Evolutionary conservation across 225 moss, liverwort and hornwort species (phyloP), one percentile per base, ranked within the genome.

Genomic region (Physcomitrium patens): DNA sequence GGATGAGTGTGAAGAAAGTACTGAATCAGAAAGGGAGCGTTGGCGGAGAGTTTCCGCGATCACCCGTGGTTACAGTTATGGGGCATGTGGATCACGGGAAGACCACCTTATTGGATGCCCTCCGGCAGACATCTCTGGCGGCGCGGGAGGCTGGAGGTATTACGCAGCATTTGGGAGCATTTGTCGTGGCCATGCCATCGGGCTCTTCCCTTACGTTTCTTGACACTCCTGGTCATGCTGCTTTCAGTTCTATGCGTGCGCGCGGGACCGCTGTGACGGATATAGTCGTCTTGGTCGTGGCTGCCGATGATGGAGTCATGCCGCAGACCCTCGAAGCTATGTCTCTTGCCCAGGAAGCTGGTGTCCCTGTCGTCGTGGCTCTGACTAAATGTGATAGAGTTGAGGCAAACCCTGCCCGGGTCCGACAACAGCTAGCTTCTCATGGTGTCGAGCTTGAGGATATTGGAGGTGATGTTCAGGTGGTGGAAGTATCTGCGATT

Each of bases 11-110:
- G 70, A 88, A 80, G 73, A 85, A 88, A 67, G 51, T 88, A 76
- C 60, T 61, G 63, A 77, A 75, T 31, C 69, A 77, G 70, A 71
- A 37, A 49, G 47, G 26, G 20, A 78, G 70, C 28, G 72, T 65
- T 13, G 74, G 71, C 61, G 84, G 86, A 69, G 84, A 85, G 65
- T 65, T 86, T 66, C 85, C 72, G 42, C 87, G 96, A 56, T 92
- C 96, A 54, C 91, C 96, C 18, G 96, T 96, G 44, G 91, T 96
- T 10, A 91, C 96, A 15, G 96, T 96, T 16, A 96, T 96, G 96
- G 96, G 96, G 4, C 96, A 96, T 65, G 96, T 96, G 48, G 96
- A 96, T 69, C 96, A 96, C 60, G 96, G 96, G 20, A 96, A 96
- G 74, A 96, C 96, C 13, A 93, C 93, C 1, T 76, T 96, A 69